Percentiles rank a stretch among this genome's conserved stretches.
Conservation (phyloP, 225 moss, liverwort and hornwort species). For the Bryoerythrophyllum caledonicum region DNA sequence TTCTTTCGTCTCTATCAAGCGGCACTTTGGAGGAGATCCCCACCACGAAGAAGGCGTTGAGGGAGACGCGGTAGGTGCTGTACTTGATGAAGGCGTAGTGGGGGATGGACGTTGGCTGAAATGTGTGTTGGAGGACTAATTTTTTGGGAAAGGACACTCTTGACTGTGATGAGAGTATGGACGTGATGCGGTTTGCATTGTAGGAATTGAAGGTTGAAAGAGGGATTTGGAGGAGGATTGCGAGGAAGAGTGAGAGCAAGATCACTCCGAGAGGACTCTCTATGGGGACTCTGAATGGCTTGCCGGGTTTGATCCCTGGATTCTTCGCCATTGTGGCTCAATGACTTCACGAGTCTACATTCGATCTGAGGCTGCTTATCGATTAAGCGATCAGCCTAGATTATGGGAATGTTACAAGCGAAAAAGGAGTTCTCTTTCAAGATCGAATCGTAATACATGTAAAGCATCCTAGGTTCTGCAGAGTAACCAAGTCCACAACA, state of each 20-base stretch:
- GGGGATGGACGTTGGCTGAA: slow-evolving; percentile 46
- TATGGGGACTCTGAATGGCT: slow-evolving; percentile 1
- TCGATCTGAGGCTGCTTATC: neutral
- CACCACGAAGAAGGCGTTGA: slow-evolving; percentile 43
- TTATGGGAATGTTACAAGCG: no score
- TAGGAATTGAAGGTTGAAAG: neutral
- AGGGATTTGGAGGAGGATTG: slow-evolving; percentile 30
- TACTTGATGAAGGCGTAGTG: slow-evolving; percentile 52
- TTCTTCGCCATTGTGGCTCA: slow-evolving; percentile 20
- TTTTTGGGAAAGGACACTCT: neutral
- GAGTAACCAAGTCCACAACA: no score
- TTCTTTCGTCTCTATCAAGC: slow-evolving; percentile 26
- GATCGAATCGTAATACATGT: no score
- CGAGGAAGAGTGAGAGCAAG: slow-evolving; percentile 21
- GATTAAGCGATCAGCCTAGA: neutral
- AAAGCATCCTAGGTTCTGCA: no score
- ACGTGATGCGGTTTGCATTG: neutral
- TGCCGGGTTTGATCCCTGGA: slow-evolving; percentile 20
- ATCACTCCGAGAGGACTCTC: slow-evolving; percentile 6
- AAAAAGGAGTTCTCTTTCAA: no score
- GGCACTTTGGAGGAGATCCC: slow-evolving; percentile 38
- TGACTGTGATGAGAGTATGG: neutral
- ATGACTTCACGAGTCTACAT: slow-evolving; percentile 3
- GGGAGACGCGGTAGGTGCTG: slow-evolving; percentile 46
- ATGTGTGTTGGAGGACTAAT: slow-evolving; percentile 29